These are phyloP conservation scores for Verticillium tricorpus DNA, from an alignment of 2,329 filamentous ascomycete genomes.

Conservation along the genomic window DNA sequence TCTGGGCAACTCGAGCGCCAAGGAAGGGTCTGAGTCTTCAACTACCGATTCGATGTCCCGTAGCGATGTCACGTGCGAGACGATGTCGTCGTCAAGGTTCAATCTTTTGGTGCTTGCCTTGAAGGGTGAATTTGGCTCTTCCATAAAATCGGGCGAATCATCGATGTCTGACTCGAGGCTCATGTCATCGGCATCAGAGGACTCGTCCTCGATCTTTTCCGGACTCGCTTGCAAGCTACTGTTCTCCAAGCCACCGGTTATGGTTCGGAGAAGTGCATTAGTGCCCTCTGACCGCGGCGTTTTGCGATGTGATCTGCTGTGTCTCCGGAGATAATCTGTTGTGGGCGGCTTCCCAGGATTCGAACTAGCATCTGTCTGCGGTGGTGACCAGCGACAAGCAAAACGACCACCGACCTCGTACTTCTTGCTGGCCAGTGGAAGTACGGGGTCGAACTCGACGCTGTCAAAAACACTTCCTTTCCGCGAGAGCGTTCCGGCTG, in stretches of 20 bases:
- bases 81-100: conserved; percentile 46
- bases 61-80: conserved; percentile 47
- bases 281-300: conserved; percentile 21
- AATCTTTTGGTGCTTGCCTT: conserved; percentile 41
- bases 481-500: conserved; percentile 17
- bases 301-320: conserved; percentile 34
- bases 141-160: conserved; percentile 45
- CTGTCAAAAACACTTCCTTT: conserved; percentile 49
- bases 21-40: conserved; percentile 42
- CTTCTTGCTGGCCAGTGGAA: conserved; percentile 53
- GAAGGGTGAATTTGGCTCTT: conserved; percentile 44
- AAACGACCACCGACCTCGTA: conserved; percentile 54
- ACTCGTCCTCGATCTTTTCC: conserved; percentile 30
- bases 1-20: conserved; percentile 44
- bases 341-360: conserved; percentile 34
- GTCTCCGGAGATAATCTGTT: conserved; percentile 43
- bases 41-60: conserved; percentile 39
- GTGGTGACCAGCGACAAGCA: conserved; percentile 34
- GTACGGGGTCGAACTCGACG: conserved; percentile 47
- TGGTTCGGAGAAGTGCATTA: conserved; percentile 30
- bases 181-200: conserved; percentile 42
- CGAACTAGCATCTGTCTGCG: conserved; percentile 21
- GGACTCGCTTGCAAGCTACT: conserved; percentile 33
- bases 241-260: conserved; percentile 27
- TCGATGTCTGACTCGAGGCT: conserved; percentile 54